These are phyloP conservation scores for Nicotiana benthamiana DNA, from an alignment of 257 asterid species.

Conservation along the genomic window DNA sequence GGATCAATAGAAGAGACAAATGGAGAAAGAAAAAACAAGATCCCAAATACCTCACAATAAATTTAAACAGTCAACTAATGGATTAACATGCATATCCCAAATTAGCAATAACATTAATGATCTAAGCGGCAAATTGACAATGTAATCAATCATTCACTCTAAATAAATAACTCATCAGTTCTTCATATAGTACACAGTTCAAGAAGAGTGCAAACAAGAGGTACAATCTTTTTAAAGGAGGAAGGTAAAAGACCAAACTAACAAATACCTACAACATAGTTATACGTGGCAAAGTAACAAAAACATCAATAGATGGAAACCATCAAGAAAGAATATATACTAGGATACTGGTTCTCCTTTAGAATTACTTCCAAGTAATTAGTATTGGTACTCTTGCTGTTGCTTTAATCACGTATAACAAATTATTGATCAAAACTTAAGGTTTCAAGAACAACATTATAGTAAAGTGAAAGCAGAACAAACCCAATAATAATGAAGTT, in stretches of 20 bases:
- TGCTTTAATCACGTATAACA: neutral
- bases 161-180: no score
- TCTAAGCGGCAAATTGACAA: neutral
- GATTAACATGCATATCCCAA: neutral
- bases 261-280: neutral
- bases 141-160: neutral
- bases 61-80: neutral
- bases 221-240: neutral
- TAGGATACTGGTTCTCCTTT: neutral
- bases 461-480: no score
- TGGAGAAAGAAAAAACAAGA: neutral
- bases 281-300: neutral
- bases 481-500: no score
- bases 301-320: neutral
- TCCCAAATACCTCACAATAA: neutral
- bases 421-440: neutral
- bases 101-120: neutral
- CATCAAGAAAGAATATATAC: neutral
- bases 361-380: neutral
- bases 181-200: neutral
- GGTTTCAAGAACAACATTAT: no score
- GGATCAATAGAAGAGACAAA: neutral
- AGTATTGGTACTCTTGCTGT: neutral
- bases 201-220: neutral
- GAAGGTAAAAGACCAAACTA: neutral